A percentile compares a stretch with the other conserved stretches of the same genome.
These are phyloP conservation scores for Microcyclospora tardicrescens DNA, from an alignment of 2,329 filamentous ascomycete genomes.

Conservation along the genomic window DNA sequence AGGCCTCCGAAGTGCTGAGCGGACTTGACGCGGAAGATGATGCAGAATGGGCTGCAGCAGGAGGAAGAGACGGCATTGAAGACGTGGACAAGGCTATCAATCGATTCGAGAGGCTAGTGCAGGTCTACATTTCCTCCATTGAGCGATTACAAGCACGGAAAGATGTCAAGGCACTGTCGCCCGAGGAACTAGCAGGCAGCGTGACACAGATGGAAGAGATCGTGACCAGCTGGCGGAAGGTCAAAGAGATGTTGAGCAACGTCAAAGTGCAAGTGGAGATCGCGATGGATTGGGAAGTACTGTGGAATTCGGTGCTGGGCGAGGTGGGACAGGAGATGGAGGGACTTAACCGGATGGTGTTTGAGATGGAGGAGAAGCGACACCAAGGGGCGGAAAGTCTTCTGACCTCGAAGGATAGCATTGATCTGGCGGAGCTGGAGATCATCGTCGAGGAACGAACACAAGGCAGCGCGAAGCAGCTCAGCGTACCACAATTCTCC, in stretches of 20 bases:
- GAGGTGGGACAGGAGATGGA: conserved; percentile 87
- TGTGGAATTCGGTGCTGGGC: conserved; percentile 86
- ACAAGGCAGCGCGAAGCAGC: conserved; percentile 36
- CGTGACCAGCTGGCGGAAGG: conserved; percentile 69
- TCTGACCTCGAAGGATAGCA: conserved; percentile 35
- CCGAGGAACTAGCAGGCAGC: conserved; percentile 58
- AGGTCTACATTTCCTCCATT: conserved; percentile 87
- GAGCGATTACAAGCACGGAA: conserved; percentile 70
- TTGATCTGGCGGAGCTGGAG: conserved; percentile 79
- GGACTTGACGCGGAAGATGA: conserved; percentile 92
- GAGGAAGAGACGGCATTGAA: conserved; percentile 66
- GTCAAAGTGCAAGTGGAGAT: conserved; percentile 89
- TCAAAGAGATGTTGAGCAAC: conserved; percentile 60
- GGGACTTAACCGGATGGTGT: conserved; percentile 65
- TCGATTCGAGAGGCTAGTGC: conserved; percentile 78
- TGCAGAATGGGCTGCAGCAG: conserved; percentile 88
- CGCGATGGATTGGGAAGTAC: conserved; percentile 97
- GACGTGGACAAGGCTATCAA: conserved; percentile 57
- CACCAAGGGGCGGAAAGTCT: conserved; percentile 65
- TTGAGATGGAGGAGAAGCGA: conserved; percentile 94
- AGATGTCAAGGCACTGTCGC: conserved; percentile 60
- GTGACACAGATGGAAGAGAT: conserved; percentile 85
- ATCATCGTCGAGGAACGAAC: conserved; percentile 81
- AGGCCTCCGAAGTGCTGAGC: conserved; percentile 76
- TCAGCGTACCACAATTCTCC: conserved; percentile 47